These are phyloP conservation scores for Ichthyophthirius multifiliis DNA, from an alignment of 169 alveolate genomes.

Conservation along the genomic window DNA sequence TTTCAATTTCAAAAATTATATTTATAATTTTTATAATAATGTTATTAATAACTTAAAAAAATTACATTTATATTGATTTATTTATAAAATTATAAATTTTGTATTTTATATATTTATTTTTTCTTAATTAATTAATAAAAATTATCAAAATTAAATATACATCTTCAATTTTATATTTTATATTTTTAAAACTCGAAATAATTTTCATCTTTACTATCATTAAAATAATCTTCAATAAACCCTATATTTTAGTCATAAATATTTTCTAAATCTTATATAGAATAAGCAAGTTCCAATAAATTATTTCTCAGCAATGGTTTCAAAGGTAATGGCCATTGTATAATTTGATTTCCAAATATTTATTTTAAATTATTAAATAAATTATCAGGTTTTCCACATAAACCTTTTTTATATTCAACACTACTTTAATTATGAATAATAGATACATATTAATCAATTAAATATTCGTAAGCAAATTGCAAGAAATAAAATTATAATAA, in stretches of 20 bases:
- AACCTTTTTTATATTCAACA: conserved; percentile 34
- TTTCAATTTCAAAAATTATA: too few species aligned
- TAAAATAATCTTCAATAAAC: not conserved
- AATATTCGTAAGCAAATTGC: not conserved
- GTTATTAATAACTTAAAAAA: too few species aligned
- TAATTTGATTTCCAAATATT: conserved; percentile 38
- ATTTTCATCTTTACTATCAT: not conserved
- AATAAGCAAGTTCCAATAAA: conserved; percentile 41
- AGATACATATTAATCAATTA: conserved; percentile 38
- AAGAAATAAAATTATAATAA: not conserved
- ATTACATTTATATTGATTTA: too few species aligned
- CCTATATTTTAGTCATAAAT: not conserved
- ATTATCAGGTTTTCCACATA: conserved; percentile 20
- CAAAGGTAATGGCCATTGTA: conserved; percentile 44
- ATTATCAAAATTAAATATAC: too few species aligned
- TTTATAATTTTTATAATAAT: too few species aligned
- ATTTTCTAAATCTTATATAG: not conserved
- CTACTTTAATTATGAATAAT: conserved; percentile 37
- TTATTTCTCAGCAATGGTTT: conserved; percentile 14
- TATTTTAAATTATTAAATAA: conserved; percentile 7
- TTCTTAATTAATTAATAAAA: too few species aligned
- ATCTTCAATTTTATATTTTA: too few species aligned
- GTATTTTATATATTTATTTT: too few species aligned
- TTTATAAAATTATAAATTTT: too few species aligned
- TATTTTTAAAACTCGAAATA: not conserved